Evolutionary conservation across 2,329 filamentous ascomycete genomes (phyloP), one percentile per base, ranked within the genome.

Genomic region (Cordyceps cicadae): DNA sequence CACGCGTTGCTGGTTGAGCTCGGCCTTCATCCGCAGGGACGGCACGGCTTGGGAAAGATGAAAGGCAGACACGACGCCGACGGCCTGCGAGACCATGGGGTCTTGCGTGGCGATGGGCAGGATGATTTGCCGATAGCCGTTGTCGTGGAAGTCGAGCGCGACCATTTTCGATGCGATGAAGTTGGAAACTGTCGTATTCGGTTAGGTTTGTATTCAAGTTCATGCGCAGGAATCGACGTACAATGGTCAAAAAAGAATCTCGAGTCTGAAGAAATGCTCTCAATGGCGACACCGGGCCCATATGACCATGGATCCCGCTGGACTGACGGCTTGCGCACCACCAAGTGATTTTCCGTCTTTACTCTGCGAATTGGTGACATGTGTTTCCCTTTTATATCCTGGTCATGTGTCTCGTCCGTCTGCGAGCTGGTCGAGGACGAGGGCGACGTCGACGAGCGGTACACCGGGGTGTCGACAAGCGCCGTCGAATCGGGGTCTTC

Each of bases 111-210:
- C 75, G n/a, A 77, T 70, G 2, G 75, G 74, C 2, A 77, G 66
- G 7, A 77, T 69, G 12, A 75, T 60, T 6, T 75, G 66, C 26
- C 74, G 67, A 48, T 76, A 77, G 15, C 74, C 75, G 43, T 77
- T 76, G 9, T 62, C 66, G 0, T 66, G 54, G 5, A 64, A 68
- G 59, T 76, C 74, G 11, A 75, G 63, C 0, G 76, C 69, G 1
- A 77, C 73, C 74, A 77, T 76, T 21, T 70, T 68, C 0, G 72
- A 70, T 0, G 75, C 74, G 11, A 76, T 69, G 12, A 60, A 68
- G 19, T 72, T 66, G 4, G 74, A 72, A 50, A 76, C 72, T 75
- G 3, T 3, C 0, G 9, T 0, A 12, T 61, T 60, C 5, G 39
- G 17, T 43, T 41, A 45, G 8, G 15, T 12, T 19, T 11, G 7